phyloP scores from a whole-genome alignment of 2,329 filamentous ascomycete genomes.

The Microsporum ferrugineum region DNA sequence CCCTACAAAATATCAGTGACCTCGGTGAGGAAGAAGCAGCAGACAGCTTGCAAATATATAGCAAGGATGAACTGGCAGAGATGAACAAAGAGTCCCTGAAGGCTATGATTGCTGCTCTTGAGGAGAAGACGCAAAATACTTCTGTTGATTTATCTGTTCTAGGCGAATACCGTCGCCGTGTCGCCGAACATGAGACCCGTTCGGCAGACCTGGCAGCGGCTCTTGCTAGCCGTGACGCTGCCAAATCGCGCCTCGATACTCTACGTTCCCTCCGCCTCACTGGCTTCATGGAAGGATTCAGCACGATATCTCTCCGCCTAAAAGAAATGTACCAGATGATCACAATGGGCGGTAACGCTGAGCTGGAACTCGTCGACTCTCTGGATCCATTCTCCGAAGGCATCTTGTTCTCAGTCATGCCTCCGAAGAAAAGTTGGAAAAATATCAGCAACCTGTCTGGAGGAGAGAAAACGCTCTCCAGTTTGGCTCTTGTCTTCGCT shows the following conservation, averaged over 20 bases:
- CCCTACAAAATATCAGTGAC: conserved; percentile 68
- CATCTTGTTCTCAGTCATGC: conserved; percentile 96
- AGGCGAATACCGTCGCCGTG: conserved; percentile 73
- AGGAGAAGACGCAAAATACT: conserved; percentile 70
- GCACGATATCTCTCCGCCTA: conserved; percentile 78
- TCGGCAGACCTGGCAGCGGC: conserved; percentile 75
- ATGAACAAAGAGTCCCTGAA: conserved; percentile 54
- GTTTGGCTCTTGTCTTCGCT: conserved; percentile 90
- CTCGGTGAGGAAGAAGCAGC: conserved; percentile 47
- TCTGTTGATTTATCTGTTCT: conserved; percentile 83
- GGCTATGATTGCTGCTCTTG: conserved; percentile 52
- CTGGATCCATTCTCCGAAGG: conserved; percentile 95
- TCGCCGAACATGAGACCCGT: conserved; percentile 68
- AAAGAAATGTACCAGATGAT: conserved; percentile 99
- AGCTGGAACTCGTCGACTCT: conserved; percentile 91
- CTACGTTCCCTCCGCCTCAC: conserved; percentile 80
- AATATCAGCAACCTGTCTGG: conserved; percentile 93
- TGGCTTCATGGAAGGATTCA: conserved; percentile 97
- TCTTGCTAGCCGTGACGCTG: conserved; percentile 64
- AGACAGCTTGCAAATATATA: conserved; percentile 59
- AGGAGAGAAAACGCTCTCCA: conserved; percentile 93
- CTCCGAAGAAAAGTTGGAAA: conserved; percentile 99
- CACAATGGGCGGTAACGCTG: conserved; percentile 97
- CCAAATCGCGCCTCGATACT: conserved; percentile 87
- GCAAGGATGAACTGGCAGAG: conserved; percentile 54